Evolutionary conservation across 768 basidiomycete species (phyloP).

Genomic region (Sporobolomyces pararoseus): DNA sequence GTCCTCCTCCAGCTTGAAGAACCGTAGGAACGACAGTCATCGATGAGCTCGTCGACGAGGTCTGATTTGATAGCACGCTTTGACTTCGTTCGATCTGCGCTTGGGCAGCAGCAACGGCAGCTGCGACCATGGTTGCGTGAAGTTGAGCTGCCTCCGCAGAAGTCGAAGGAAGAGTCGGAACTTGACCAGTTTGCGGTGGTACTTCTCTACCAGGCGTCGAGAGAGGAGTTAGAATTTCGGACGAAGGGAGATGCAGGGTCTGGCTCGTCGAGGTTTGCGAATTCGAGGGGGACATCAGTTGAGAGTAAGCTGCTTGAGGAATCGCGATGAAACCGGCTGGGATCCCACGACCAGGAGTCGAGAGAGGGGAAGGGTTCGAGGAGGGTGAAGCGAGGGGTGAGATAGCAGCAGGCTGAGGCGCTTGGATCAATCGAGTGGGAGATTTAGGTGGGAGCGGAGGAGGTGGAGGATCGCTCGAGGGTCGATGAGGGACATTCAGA

Average conservation of each 20-base stretch:
- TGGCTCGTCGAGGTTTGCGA: neutral
- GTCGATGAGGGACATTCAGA: slow-evolving; percentile 2
- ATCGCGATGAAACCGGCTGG: neutral
- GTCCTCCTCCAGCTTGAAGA: slow-evolving; percentile 2
- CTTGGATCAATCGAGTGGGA: neutral
- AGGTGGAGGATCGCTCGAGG: neutral
- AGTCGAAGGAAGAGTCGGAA: neutral
- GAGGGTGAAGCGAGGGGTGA: slow-evolving; percentile 13
- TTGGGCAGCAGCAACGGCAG: slow-evolving; percentile 5
- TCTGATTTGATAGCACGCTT: neutral
- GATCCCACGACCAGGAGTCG: slow-evolving; percentile 11
- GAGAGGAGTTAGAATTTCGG: neutral
- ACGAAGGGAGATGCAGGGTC: neutral
- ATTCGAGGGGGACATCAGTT: neutral
- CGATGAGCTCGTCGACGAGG: slow-evolving; percentile 9
- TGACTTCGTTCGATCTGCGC: slow-evolving; percentile 11
- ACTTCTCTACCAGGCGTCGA: slow-evolving; percentile 9
- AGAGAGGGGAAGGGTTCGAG: slow-evolving; percentile 14
- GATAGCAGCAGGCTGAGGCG: neutral
- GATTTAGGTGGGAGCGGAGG: slow-evolving; percentile 8
- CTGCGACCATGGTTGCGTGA: slow-evolving; percentile 13
- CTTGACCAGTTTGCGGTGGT: neutral
- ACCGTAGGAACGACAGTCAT: neutral
- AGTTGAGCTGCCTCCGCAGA: slow-evolving; percentile 6
- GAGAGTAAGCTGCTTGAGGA: neutral